These are phyloP conservation scores for Yamadazyma nakazawae DNA, from an alignment of 805 yeast genomes.

Conservation along the genomic window DNA sequence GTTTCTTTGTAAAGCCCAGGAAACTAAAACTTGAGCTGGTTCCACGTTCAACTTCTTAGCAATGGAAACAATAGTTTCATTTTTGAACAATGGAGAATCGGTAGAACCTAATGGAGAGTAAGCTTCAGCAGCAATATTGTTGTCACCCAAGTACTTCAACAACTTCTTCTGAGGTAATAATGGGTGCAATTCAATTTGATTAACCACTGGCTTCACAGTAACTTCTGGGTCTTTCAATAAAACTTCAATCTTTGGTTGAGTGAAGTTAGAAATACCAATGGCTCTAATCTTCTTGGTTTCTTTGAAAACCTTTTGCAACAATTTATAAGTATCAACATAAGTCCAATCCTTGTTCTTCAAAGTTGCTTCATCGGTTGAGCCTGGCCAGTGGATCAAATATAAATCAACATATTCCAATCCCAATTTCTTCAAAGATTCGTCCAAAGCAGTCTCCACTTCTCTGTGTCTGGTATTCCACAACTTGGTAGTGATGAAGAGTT, in stretches of 20 bases:
- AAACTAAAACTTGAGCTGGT: slow-evolving; percentile 34
- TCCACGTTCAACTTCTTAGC: slow-evolving; percentile 31
- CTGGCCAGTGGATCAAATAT: slow-evolving; percentile 83
- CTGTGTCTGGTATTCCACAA: slow-evolving; percentile 56
- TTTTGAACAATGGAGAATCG: slow-evolving; percentile 34
- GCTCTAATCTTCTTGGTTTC: slow-evolving; percentile 30
- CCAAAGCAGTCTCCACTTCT: slow-evolving; percentile 50
- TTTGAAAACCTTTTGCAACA: slow-evolving; percentile 49
- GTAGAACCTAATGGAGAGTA: slow-evolving; percentile 66
- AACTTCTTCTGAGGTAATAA: slow-evolving; percentile 39
- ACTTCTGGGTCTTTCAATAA: slow-evolving; percentile 23
- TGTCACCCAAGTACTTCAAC: slow-evolving; percentile 47
- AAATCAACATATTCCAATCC: slow-evolving; percentile 77
- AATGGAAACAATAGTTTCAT: slow-evolving; percentile 23
- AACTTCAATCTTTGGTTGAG: slow-evolving; percentile 25
- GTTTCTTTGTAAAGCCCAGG: slow-evolving; percentile 40
- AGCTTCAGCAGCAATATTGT: slow-evolving; percentile 68
- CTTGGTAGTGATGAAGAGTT: slow-evolving; percentile 71
- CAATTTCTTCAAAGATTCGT: slow-evolving; percentile 57
- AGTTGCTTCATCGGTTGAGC: slow-evolving; percentile 23
- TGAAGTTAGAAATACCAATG: slow-evolving; percentile 38
- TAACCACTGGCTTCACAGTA: slow-evolving; percentile 30
- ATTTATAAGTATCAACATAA: slow-evolving; percentile 42
- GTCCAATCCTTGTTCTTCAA: slow-evolving; percentile 20
- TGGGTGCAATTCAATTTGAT: slow-evolving; percentile 37